Evolutionary conservation across 306 rosid species (phyloP).

Genomic region (Luffa aegyptiaca): DNA sequence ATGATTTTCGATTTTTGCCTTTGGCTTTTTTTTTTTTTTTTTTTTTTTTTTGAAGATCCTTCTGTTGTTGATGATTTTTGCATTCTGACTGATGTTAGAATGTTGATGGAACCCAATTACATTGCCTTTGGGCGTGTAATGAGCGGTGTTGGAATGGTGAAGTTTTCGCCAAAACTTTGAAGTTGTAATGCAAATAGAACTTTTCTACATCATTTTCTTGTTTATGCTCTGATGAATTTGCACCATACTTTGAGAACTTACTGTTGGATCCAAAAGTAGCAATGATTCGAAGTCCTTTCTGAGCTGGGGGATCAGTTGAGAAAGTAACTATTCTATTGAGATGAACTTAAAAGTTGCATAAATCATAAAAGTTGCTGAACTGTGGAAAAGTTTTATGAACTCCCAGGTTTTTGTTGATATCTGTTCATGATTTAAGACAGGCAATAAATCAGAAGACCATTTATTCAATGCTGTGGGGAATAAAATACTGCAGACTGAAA

Average conservation of each 20-base stretch:
- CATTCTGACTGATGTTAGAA: slow-evolving; percentile 1
- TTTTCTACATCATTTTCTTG: not conserved
- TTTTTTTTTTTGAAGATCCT: not conserved
- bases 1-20: not conserved
- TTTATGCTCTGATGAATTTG: not conserved
- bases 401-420: not conserved
- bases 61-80: not conserved
- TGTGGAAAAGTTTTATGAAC: not conserved
- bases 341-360: not conserved
- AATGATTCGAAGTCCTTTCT: not conserved
- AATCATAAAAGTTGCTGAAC: not conserved
- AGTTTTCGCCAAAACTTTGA: not conserved
- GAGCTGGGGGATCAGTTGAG: not conserved
- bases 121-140: not conserved
- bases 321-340: not conserved
- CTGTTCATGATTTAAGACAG: not conserved
- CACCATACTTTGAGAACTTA: not conserved
- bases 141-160: not conserved
- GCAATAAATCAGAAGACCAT: not conserved
- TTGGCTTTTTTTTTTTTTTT: too few relatives aligned
- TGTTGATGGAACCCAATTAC: slow-evolving; percentile 11
- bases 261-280: not conserved
- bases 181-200: not conserved
- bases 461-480: not conserved
- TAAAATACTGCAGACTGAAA: not conserved